Evolutionary conservation across 768 basidiomycete genomes (phyloP), one percentile per base, ranked within the genome.

Genomic region (Lactarius sp.): DNA sequence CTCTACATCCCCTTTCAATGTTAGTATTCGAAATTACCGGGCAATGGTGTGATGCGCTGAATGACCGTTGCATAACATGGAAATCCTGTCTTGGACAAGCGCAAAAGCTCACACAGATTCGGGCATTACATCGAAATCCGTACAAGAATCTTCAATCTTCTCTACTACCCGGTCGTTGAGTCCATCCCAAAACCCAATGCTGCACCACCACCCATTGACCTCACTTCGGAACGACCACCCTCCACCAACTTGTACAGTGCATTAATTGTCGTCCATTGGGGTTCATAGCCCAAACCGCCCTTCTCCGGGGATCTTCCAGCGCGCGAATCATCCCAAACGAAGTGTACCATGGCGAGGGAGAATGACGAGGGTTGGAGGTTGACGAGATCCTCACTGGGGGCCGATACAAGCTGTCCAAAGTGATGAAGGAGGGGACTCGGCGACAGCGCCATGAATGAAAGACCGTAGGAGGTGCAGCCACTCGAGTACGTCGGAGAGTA

Each of bases 401-500:
- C 57, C 0, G 73, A 74, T 22, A 75, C 50, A 58, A 71, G 53
- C 56, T 56, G 54, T 36, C 65, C 78, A 44, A 85, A 64, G 13
- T 66, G 46, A 51, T 70, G 71, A 58, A 71, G 53, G 16, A 78
- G 65, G 37, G 70, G 66, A 7, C 72, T 72, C 44, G 69, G 62
- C 7, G 73, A 70, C 71, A 4, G 67, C 49, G 10, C n/a, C 3
- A 47, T 10, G 41, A 60, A 47, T 10, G 41, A 60, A 60, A 16
- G 54, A 52, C 31, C 42, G 66, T 4, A 77, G 69, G 52, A 84
- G 71, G 37, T 78, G 68, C 51, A 77, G 69, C 50, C 83, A 81
- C 69, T 88, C 86, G 47, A 91, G 75, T 12, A 83, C 34, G 52
- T 85, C 77, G 41, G 88, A 78, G n/a, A 89, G 34, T n/a, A 78